Percentiles rank a stretch among this genome's conserved stretches.
Conservation (phyloP, 176 grass and related monocot genomes). For the Raddia guianensis region DNA sequence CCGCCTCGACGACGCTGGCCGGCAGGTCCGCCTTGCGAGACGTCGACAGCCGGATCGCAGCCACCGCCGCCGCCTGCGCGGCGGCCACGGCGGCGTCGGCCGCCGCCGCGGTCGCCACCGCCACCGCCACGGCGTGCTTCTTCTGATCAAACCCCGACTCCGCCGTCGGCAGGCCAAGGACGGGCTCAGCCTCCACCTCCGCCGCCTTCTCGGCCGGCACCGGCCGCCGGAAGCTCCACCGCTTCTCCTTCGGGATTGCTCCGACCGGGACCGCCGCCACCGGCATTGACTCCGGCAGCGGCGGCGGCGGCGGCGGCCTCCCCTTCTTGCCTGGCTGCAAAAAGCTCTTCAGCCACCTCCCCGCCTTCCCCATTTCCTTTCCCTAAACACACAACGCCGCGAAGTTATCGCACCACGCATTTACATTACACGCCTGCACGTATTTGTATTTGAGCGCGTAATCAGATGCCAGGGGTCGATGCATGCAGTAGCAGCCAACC, state of each 20-base stretch:
- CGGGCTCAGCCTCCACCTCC: not conserved
- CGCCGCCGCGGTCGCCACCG: conserved; percentile 56
- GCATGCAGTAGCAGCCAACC: conserved; percentile 10
- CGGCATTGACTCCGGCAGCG: conserved; percentile 25
- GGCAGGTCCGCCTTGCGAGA: conserved; percentile 23
- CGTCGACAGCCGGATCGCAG: conserved; percentile 41
- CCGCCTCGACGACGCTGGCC: conserved; percentile 41
- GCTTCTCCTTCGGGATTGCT: conserved; percentile 51
- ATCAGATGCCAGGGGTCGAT: conserved; percentile 2
- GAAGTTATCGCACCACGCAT: not conserved
- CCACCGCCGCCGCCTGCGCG: conserved; percentile 61
- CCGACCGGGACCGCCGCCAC: conserved; percentile 21
- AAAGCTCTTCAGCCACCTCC: conserved; percentile 79
- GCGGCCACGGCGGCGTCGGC: conserved; percentile 61
- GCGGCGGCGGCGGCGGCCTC: not conserved
- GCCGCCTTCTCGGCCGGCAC: not conserved
- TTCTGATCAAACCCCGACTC: conserved; percentile 55
- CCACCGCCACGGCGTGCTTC: conserved; percentile 62
- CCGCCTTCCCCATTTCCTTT: conserved; percentile 69
- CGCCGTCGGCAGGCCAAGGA: not conserved
- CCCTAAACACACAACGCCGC: not conserved
- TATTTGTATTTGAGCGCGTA: not conserved
- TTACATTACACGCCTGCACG: not conserved
- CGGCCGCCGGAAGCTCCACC: conserved; percentile 75
- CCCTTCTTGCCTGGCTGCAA: conserved; percentile 57